A percentile compares a stretch with the other conserved stretches of the same genome.
phyloP scores from a whole-genome alignment of 257 asterid species.

The Phtheirospermum japonicum region DNA sequence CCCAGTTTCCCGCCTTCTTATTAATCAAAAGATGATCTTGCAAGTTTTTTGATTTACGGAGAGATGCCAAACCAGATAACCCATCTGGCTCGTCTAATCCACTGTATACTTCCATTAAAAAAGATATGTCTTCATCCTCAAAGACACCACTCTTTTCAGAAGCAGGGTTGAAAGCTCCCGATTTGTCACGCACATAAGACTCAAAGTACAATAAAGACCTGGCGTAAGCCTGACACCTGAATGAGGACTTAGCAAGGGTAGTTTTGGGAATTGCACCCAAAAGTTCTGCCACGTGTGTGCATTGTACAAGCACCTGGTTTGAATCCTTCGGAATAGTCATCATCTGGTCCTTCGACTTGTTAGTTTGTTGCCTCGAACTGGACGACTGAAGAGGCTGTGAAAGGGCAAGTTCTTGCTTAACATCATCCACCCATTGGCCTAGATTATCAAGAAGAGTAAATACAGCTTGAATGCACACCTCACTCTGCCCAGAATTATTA shows the following conservation, averaged over 20 bases:
- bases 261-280: slow-evolving; percentile 85
- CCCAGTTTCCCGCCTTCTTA: slow-evolving; percentile 97
- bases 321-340: slow-evolving; percentile 38
- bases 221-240: slow-evolving; percentile 96
- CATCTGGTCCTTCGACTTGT: slow-evolving; percentile 58
- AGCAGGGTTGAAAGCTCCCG: slow-evolving; percentile 94
- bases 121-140: slow-evolving; percentile 86
- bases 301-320: slow-evolving; percentile 67
- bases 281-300: slow-evolving; percentile 78
- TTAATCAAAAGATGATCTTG: slow-evolving; percentile 86
- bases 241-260: slow-evolving; percentile 91
- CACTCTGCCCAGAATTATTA: slow-evolving; percentile 69
- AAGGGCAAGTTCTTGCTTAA: slow-evolving; percentile 83
- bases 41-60: slow-evolving; percentile 76
- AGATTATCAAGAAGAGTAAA: slow-evolving; percentile 95
- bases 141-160: slow-evolving; percentile 77
- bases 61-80: slow-evolving; percentile 85
- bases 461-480: slow-evolving; percentile 95
- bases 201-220: slow-evolving; percentile 89
- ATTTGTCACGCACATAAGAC: slow-evolving; percentile 75
- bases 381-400: slow-evolving; percentile 70
- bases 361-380: slow-evolving; percentile 52
- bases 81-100: slow-evolving; percentile 97
- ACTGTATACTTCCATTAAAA: slow-evolving; percentile 85
- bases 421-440: slow-evolving; percentile 98